Base-by-base conservation (phyloP, 257 asterid genomes). In the Verbascum thapsus region DNA sequence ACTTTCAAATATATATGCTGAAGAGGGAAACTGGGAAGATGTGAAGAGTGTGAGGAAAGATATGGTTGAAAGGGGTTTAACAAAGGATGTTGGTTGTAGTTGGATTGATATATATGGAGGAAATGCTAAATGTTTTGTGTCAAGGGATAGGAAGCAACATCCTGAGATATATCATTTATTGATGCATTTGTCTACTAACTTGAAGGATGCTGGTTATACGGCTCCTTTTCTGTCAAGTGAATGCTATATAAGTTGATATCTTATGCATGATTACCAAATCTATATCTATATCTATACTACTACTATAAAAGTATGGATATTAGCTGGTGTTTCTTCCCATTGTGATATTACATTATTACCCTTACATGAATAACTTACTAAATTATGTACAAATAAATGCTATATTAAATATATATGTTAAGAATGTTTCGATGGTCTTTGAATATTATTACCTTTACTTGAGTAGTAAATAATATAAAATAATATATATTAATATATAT, bases 31-130 rank as follows among this genome's bases (percentile, higher is more conserved):
- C 70, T 91, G 97, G 97, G 80, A 85, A 39, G 12, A 61, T 69
- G 97, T 77, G 39, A 81, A 74, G 78, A 70, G 38, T 10, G 77
- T 81, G 66, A 86, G 97, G 79, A 80, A 62, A 71, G 85, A 76
- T 45, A 83, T 91, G 90, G 57, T 51, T 48, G 81, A 78, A 61
- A 86, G 69, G 72, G 87, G 96, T 42, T 8, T 86, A 73, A 56
- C 40, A 26, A 88, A 88, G 77, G 98, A 91, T 75, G 83, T 83
- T 11, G 96, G 95, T 30, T 85, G 95, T 80, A 91, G 97, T 73
- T 91, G 98, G 97, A 86, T 91, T 63, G 78, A 83, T 63, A 58
- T 88, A 22, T 72, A 68, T 12, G n/a, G n/a, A n/a, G 95, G 98
- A 39, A 44, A 56, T 51, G 50, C 80, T 7, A 69, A 70, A 50